Evolutionary conservation across 2,329 filamentous ascomycete genomes (phyloP), one percentile per base, ranked within the genome.

Genomic region (Xylariaceae sp.): DNA sequence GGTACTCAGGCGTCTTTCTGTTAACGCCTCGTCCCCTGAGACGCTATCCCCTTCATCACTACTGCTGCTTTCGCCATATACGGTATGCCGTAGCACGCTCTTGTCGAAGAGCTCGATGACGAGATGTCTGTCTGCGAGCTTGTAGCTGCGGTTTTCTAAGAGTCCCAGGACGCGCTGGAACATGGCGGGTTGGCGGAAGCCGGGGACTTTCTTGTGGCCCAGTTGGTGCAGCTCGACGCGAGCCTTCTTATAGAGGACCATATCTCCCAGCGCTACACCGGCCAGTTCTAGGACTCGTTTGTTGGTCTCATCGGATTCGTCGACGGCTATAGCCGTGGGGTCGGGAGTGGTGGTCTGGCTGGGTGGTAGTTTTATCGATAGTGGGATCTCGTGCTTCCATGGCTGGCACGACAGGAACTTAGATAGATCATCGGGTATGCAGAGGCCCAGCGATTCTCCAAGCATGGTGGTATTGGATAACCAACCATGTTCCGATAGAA

Each of bases 61-160:
- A 30, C 23, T 73, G 9, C 71, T 74, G 34, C 74, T 75, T 41
- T 90, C 88, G 55, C 89, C 87, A 59, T 96, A 86, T 10, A 99
- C 89, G 61, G 97, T 89, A 65, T 85, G 84, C 64, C 92, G 82
- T 75, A 97, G 81, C 49, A 97, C 90, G 60, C 84, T 87, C 75
- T 93, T 94, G 69, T 97, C 93, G 69, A 99, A 99, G 18, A 99
- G 77, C 71, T 97, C 94, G 61, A 97, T 87, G 41, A 96, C 89
- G 75, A 96, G 92, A 51, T 93, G 87, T 62, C 93, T 88, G 34
- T 95, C 89, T 1, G 88, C 88, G 1, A 99, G 81, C 18, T 92
- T 85, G 74, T 94, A 97, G 71, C 95, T 91, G 68, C 96, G 93
- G 66, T 85, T 87, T 73, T 97, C 92, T 60, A 99, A 81, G 53